These are phyloP conservation scores for Mariannaea sp. DNA, from an alignment of 2,329 filamentous ascomycete species.

Conservation along the genomic window DNA sequence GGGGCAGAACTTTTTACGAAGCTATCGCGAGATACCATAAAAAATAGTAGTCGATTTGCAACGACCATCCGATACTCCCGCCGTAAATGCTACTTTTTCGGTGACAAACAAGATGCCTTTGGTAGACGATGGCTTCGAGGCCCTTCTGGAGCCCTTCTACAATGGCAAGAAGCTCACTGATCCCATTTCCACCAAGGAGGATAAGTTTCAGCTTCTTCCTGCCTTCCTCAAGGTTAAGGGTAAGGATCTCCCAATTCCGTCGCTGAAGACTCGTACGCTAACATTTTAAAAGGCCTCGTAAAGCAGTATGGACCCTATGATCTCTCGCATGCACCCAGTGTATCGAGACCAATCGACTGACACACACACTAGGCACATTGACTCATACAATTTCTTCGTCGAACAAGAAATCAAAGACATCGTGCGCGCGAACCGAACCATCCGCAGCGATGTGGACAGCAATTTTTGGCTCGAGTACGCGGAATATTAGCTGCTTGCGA, in stretches of 20 bases:
- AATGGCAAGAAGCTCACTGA: slow-evolving; percentile 71
- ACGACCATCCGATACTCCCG: slow-evolving; percentile 20
- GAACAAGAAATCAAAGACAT: slow-evolving; percentile 98
- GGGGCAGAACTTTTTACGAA: slow-evolving; percentile 42
- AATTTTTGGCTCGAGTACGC: slow-evolving; percentile 82
- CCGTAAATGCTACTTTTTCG: slow-evolving; percentile 40
- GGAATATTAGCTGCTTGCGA: slow-evolving; percentile 21
- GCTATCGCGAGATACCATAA: slow-evolving; percentile 36
- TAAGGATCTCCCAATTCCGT: slow-evolving; percentile 38
- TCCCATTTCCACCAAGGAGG: slow-evolving; percentile 68
- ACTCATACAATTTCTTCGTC: slow-evolving; percentile 98
- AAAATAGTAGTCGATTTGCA: slow-evolving; percentile 31
- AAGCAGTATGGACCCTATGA: slow-evolving; percentile 67
- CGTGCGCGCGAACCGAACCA: slow-evolving; percentile 84
- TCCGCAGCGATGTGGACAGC: slow-evolving; percentile 90
- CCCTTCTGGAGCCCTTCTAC: slow-evolving; percentile 69
- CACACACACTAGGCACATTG: slow-evolving; percentile 67
- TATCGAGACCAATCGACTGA: slow-evolving; percentile 24
- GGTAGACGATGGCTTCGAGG: slow-evolving; percentile 68
- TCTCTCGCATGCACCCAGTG: neutral
- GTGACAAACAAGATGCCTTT: slow-evolving; percentile 54
- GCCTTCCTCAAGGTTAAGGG: slow-evolving; percentile 98
- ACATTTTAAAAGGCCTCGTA: slow-evolving; percentile 66
- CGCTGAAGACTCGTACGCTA: slow-evolving; percentile 26
- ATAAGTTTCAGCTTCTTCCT: slow-evolving; percentile 96